phyloP scores from a whole-genome alignment of 2,329 filamentous ascomycete species.

The Aspergillus tubingensis region DNA sequence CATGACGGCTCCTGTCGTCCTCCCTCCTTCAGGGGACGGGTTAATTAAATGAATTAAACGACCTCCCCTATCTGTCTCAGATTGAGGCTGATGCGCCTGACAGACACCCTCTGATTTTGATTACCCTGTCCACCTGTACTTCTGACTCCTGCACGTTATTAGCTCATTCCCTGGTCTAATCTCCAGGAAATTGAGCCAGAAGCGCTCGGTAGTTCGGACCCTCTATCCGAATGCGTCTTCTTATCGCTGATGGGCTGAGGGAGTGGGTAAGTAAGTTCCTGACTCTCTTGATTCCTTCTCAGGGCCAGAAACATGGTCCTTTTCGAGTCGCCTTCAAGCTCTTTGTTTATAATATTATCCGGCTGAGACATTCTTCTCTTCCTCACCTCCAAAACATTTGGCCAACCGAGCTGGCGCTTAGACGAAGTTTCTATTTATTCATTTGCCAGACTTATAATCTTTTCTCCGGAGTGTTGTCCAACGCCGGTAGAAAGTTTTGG shows the following conservation, averaged over 20 bases:
- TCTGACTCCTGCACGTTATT: background rate
- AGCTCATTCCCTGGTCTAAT: background rate
- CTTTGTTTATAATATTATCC: constrained; percentile 2
- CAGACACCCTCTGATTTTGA: background rate
- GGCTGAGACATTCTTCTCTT: constrained; percentile 7
- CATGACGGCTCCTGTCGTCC: background rate
- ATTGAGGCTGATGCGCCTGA: constrained; percentile 3
- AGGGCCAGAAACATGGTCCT: background rate
- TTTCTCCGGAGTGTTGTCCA: background rate
- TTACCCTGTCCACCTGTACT: background rate
- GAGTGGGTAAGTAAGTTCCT: background rate
- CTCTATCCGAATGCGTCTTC: background rate
- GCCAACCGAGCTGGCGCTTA: constrained; percentile 5
- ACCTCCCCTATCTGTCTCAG: constrained; percentile 5
- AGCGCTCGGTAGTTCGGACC: background rate
- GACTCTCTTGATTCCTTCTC: background rate
- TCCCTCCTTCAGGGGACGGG: background rate
- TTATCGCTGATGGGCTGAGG: background rate
- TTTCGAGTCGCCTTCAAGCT: background rate
- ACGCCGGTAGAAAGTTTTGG: background rate
- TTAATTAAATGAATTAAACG: background rate
- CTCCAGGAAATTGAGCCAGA: background rate
- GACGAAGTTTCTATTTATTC: background rate
- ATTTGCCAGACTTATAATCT: background rate
- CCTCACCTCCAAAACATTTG: constrained; percentile 4